Evolutionary conservation across 1,139 yeast species (phyloP), one percentile per base, ranked within the genome.

Genomic region (Blastobotrys proliferans): DNA sequence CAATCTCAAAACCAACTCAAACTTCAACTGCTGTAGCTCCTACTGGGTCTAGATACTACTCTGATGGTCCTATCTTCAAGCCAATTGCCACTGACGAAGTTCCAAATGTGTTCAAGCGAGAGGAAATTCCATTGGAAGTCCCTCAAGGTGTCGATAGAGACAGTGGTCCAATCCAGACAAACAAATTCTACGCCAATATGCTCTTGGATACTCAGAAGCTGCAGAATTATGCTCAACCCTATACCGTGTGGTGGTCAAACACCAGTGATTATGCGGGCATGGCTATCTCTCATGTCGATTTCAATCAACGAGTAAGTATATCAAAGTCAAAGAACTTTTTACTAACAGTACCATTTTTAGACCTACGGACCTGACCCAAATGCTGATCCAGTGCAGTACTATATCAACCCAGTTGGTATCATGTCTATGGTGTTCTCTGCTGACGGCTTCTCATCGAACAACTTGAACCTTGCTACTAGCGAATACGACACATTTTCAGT

Each of bases 181-280:
- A 83, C 69, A 83, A 82, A 61, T 83, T 82, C 64, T 82, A 76
- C 61, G 74, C 76, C 39, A 83, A 83, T 59, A 63, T 83, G 62
- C 63, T 79, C 54, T 64, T 83, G 27, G 79, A 68, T 22, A 64
- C 63, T 35, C 68, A 70, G 47, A 66, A 70, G 54, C 59, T 60
- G 36, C 64, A 69, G 8, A 69, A 72, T 9, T 70, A 63, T 43
- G 71, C 81, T 17, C 78, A 77, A 58, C 94, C 94, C 18, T 83
- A 81, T 57, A 73, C 77, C 1, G 58, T 81, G 44, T 79, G 74
- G 69, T 79, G 60, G 60, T 60, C 66, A 27, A 61, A 60, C 22
- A 69, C 68, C 6, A 48, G 55, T 28, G 64, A 66, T 52, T 71
- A 69, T 56, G 63, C 56, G 24, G 92, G 90, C 4, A 61, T 79